These are phyloP conservation scores for Solanum hybrid DNA, from an alignment of 305 asterid genomes.

Conservation along the genomic window DNA sequence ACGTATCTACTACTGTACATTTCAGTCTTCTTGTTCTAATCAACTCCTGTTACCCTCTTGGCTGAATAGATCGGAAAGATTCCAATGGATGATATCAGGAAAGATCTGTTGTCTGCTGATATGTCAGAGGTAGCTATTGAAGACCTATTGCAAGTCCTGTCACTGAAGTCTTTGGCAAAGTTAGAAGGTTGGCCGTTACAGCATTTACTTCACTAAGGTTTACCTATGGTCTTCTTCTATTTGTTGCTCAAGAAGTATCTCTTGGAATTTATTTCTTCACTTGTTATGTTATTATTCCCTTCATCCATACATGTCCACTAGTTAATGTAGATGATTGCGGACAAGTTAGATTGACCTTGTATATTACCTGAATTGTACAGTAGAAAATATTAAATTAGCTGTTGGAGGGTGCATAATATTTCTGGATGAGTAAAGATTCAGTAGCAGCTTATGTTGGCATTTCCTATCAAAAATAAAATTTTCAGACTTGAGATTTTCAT, in stretches of 20 bases:
- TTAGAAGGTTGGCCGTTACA: constrained; percentile 58
- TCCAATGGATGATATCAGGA: constrained; percentile 76
- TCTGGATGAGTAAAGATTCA: neutral
- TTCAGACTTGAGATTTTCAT: neutral
- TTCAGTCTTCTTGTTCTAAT: neutral
- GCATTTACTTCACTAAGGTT: neutral
- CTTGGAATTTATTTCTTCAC: neutral
- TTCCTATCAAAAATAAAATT: neutral
- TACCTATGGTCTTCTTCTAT: neutral
- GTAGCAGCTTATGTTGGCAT: neutral
- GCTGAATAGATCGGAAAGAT: constrained; percentile 75
- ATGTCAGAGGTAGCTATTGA: constrained; percentile 78
- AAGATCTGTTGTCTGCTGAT: constrained; percentile 66
- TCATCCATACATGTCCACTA: neutral
- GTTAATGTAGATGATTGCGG: neutral
- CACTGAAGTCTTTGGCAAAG: constrained; percentile 65
- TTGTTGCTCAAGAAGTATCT: neutral
- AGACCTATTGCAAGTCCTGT: constrained; percentile 73
- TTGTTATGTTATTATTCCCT: neutral
- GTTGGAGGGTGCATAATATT: neutral
- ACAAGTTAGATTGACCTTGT: neutral
- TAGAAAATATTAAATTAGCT: neutral
- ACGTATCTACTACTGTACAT: neutral
- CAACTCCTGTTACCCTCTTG: neutral
- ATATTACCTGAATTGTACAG: neutral